phyloP scores from a whole-genome alignment of 129 eudicot genomes.

The Solidago caesia region DNA sequence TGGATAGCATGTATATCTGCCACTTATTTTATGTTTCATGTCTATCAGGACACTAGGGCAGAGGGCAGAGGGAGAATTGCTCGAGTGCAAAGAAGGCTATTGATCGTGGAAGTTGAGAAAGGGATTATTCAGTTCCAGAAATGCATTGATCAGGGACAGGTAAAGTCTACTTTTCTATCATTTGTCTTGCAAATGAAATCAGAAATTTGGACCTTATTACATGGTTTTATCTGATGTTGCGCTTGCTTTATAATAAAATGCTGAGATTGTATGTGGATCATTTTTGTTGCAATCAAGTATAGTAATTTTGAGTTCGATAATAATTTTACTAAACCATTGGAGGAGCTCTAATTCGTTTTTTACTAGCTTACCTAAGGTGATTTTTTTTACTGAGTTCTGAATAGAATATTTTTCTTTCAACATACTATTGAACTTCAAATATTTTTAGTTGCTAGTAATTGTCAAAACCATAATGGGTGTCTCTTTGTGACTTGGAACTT shows the following conservation, averaged over 20 bases:
- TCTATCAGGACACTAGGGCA: conserved; percentile 82
- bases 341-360: too few species aligned
- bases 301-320: too few species aligned
- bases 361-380: neutral
- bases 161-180: conserved; percentile 24
- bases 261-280: neutral
- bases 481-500: neutral
- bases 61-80: conserved; percentile 93
- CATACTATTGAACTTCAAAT: neutral
- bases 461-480: neutral
- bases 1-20: neutral
- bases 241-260: neutral
- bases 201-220: neutral
- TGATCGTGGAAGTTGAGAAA: conserved; percentile 85
- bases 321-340: too few species aligned
- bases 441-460: neutral
- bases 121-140: conserved; percentile 66
- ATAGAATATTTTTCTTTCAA: neutral
- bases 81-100: conserved; percentile 80
- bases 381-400: neutral
- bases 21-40: conserved; percentile 6
- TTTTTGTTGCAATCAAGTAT: neutral
- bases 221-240: conserved; percentile 7
- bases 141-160: conserved; percentile 71
- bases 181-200: neutral